Evolutionary conservation across 345 rosid species (phyloP).

Genomic region (Hibiscus trionum): DNA sequence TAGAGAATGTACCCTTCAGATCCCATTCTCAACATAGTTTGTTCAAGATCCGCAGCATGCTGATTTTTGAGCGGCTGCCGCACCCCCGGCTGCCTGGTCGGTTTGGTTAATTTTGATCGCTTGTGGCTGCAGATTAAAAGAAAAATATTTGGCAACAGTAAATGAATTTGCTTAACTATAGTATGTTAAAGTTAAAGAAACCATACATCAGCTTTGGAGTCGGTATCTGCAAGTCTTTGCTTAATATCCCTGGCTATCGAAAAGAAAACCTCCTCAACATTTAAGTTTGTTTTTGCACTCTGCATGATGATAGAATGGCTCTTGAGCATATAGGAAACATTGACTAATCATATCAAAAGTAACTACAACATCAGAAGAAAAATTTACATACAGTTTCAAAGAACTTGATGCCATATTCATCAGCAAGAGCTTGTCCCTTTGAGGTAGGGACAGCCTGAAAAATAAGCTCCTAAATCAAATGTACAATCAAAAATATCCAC

Average conservation of each 20-base stretch:
- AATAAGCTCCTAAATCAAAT: conserved; percentile 5
- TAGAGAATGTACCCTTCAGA: conserved; percentile 14
- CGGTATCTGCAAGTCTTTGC: conserved; percentile 76
- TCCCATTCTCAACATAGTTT: conserved; percentile 5
- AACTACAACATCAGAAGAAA: not conserved
- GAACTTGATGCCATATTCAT: conserved; percentile 92
- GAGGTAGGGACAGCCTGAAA: conserved; percentile 88
- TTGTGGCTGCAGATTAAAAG: conserved; percentile 35
- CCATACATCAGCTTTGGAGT: conserved; percentile 61
- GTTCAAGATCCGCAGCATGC: conserved; percentile 53
- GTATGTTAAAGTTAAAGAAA: not conserved
- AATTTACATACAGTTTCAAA: conserved; percentile 76
- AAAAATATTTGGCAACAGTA: not conserved
- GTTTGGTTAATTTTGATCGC: conserved; percentile 46
- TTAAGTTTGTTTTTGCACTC: conserved; percentile 88
- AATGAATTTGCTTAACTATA: not conserved
- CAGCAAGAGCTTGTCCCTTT: conserved; percentile 96
- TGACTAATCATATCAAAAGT: not conserved
- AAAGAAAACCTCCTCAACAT: conserved; percentile 88
- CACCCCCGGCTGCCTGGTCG: conserved; percentile 30
- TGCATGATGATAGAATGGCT: conserved; percentile 26
- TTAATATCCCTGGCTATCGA: conserved; percentile 76
- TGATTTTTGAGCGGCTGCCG: conserved; percentile 33
- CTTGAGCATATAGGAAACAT: conserved; percentile 13
- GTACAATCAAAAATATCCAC: not conserved